Percentiles rank a stretch among this genome's conserved stretches.
Evolutionary conservation across 768 basidiomycete species (phyloP).

Genomic region (Amylocystis lapponica): DNA sequence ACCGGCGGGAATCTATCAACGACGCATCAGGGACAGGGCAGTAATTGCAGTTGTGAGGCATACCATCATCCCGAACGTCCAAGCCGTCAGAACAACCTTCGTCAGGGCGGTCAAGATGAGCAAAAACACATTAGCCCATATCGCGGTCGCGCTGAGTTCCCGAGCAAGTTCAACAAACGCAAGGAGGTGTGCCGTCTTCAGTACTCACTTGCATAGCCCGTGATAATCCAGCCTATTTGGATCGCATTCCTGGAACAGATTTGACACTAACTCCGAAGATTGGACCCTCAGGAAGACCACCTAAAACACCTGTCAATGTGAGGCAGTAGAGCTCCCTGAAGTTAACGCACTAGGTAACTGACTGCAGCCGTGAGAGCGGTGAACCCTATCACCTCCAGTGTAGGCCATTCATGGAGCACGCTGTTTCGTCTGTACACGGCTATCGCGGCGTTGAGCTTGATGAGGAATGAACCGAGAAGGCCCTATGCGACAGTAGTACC

Average conservation of each 20-base stretch:
- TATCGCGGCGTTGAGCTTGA: slow-evolving; percentile 58
- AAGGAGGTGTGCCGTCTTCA: neutral
- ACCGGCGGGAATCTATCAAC: slow-evolving; percentile 60
- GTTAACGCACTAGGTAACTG: slow-evolving; percentile 52
- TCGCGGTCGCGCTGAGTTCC: slow-evolving; percentile 49
- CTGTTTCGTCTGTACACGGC: slow-evolving; percentile 59
- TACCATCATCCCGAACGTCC: slow-evolving; percentile 81
- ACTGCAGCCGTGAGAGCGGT: slow-evolving; percentile 66
- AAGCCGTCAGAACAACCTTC: slow-evolving; percentile 61
- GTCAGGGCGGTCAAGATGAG: slow-evolving; percentile 54
- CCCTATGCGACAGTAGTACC: slow-evolving; percentile 41
- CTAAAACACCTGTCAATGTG: slow-evolving; percentile 32
- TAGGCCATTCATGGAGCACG: slow-evolving; percentile 51
- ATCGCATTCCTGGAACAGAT: slow-evolving; percentile 81
- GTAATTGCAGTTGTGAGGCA: neutral
- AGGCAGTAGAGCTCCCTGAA: no score
- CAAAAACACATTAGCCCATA: slow-evolving; percentile 63
- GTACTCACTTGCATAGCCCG: slow-evolving; percentile 73
- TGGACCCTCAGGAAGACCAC: slow-evolving; percentile 70
- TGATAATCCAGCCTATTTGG: slow-evolving; percentile 59
- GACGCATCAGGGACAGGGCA: neutral
- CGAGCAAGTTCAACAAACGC: neutral
- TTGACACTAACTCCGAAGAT: slow-evolving; percentile 76
- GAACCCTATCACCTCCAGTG: slow-evolving; percentile 57
- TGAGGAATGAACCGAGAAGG: slow-evolving; percentile 57